Evolutionary conservation across 306 rosid species (phyloP), one percentile per base, ranked within the genome.

Genomic region (Glycyrrhiza uralensis): DNA sequence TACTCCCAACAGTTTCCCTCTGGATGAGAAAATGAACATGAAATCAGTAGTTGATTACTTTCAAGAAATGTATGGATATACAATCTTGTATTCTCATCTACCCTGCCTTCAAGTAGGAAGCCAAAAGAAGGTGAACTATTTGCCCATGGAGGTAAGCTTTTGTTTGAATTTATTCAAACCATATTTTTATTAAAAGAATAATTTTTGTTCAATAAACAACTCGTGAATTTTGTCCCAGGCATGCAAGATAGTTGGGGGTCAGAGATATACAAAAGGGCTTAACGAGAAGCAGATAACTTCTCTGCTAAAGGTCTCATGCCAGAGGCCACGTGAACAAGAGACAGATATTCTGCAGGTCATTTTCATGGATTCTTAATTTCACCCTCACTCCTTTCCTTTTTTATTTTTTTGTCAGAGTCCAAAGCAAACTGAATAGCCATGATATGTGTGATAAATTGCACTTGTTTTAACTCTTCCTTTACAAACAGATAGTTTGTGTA

Each of bases 11-110:
- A 83, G 87, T 72, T 83, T 83, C 58, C 87, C 87, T 26, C 55
- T 83, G 51, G 82, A 80, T 80, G 84, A 83, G 57, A 73, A 83
- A 58, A 80, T 76, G 85, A 83, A 83, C 51, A 83, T 83, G 87
- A 80, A 80, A 76, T 80, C 87, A 61, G 85, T 83, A 35, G 82
- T 83, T 17, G 87, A 80, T 69, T 83, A 83, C 69, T 83, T 83
- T 68, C 85, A 66, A 81, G 82, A 81, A 42, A 32, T 77, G 76
- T 81, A 81, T 77, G 85, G 79, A 77, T 81, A 77, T 26, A 77
- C 69, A 28, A 81, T 81, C 39, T 60, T 66, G 78, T 66, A 76
- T 72, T 20, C 85, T 20, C 82, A 81, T 66, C 60, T 76, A 58
- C 85, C 85, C 8, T 81, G 85, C 61, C 79, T 77, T 66, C 79